Percentiles rank a stretch among this genome's conserved stretches.
Evolutionary conservation across 305 asterid genomes (phyloP).

Genomic region (Striga hermonthica): DNA sequence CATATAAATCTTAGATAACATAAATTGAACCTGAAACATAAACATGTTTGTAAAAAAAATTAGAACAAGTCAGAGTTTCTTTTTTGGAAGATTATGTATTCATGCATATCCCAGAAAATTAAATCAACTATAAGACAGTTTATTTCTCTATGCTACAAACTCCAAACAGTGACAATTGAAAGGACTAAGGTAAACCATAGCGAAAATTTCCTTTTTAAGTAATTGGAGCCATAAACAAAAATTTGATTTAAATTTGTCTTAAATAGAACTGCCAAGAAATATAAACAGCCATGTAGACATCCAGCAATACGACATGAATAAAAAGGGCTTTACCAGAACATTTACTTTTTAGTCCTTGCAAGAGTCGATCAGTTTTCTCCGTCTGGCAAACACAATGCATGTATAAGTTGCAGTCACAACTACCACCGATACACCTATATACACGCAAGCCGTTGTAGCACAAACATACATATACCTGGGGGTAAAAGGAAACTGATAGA

Average conservation of each 20-base stretch:
- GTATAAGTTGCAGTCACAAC: conserved; percentile 49
- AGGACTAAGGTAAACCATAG: not conserved
- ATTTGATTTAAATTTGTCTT: too few species aligned
- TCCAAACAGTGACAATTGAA: too few species aligned
- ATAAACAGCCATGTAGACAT: not conserved
- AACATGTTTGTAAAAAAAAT: too few species aligned
- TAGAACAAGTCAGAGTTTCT: too few species aligned
- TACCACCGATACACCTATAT: conserved; percentile 53
- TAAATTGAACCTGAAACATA: too few species aligned
- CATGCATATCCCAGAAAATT: too few species aligned
- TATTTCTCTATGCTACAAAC: too few species aligned
- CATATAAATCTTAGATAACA: too few species aligned
- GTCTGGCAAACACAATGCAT: conserved; percentile 35
- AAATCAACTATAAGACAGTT: too few species aligned
- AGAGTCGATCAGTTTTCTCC: conserved; percentile 35
- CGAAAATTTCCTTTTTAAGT: not conserved
- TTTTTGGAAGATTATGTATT: too few species aligned
- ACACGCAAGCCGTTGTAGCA: conserved; percentile 71
- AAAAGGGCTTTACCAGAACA: not conserved
- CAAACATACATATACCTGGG: conserved; percentile 82
- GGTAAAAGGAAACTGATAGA: too few species aligned
- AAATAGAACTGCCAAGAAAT: not conserved
- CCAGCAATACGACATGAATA: not conserved
- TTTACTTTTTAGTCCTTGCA: not conserved
- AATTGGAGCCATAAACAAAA: not conserved